Conservation (phyloP, 2,329 filamentous ascomycete species). For the Pseudogymnoascus sp. region DNA sequence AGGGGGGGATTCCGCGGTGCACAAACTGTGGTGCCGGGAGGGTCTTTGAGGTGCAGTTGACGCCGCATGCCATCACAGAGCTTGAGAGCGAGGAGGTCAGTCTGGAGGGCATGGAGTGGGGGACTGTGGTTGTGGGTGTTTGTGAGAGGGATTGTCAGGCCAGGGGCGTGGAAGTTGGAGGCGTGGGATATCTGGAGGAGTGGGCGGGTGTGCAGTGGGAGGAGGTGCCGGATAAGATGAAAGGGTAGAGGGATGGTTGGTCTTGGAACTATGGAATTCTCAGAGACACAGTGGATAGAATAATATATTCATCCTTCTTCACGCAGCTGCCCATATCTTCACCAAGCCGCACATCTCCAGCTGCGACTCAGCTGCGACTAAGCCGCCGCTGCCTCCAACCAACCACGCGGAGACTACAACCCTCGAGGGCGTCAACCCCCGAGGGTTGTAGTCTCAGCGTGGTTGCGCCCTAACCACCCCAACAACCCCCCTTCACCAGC, state of each 20-base stretch:
- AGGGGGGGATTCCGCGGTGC: constrained; percentile 59
- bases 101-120: constrained; percentile 94
- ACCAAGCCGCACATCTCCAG: too few relatives aligned
- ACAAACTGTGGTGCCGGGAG: constrained; percentile 64
- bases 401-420: neutral
- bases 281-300: neutral
- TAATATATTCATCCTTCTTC: neutral
- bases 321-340: neutral
- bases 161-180: constrained; percentile 46
- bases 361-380: too few relatives aligned
- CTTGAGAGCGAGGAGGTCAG: constrained; percentile 69
- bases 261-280: neutral
- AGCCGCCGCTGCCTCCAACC: too few relatives aligned
- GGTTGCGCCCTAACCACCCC: neutral
- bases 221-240: constrained; percentile 41
- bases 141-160: constrained; percentile 73
- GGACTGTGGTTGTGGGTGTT: constrained; percentile 79
- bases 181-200: constrained; percentile 78
- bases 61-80: constrained; percentile 81
- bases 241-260: neutral
- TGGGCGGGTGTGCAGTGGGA: constrained; percentile 99
- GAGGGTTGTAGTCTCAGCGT: neutral
- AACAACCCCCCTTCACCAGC: neutral
- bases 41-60: constrained; percentile 87
- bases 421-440: neutral